phyloP scores from a whole-genome alignment of 345 rosid species.

The Hibiscus trionum region DNA sequence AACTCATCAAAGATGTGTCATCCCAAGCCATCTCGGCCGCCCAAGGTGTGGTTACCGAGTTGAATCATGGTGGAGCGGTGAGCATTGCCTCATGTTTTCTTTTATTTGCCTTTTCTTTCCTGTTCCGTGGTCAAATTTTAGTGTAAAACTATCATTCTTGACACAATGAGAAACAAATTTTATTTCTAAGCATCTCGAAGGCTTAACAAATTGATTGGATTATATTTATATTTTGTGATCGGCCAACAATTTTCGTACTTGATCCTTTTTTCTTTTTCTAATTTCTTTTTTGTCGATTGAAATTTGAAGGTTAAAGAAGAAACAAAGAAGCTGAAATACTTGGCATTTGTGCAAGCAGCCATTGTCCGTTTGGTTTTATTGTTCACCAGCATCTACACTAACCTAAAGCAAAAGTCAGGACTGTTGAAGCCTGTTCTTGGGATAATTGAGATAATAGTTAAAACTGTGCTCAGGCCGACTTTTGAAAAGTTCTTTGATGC shows the following conservation, averaged over 20 bases:
- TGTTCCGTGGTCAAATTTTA: background rate
- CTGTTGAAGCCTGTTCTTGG: constrained; percentile 78
- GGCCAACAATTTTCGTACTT: background rate
- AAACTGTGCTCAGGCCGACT: constrained; percentile 71
- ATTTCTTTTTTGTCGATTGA: background rate
- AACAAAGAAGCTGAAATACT: constrained; percentile 54
- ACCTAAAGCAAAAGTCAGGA: constrained; percentile 71
- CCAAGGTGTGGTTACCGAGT: background rate
- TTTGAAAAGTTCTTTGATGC: constrained; percentile 56
- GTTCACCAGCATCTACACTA: constrained; percentile 41
- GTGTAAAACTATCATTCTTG: background rate
- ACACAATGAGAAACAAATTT: background rate
- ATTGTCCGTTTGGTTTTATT: constrained; percentile 45
- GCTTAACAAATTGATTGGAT: too few species aligned
- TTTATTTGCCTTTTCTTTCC: background rate
- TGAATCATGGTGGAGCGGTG: constrained; percentile 24
- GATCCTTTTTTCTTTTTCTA: background rate
- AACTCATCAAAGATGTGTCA: background rate
- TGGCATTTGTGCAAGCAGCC: constrained; percentile 75
- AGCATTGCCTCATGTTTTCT: background rate
- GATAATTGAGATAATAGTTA: constrained; percentile 74
- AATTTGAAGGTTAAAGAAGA: constrained; percentile 25
- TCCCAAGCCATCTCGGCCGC: background rate
- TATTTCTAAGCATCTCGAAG: background rate
- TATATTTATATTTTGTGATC: too few species aligned